Percentiles rank a stretch among this genome's conserved stretches.
These are phyloP conservation scores for Psidium guajava DNA, from an alignment of 345 rosid species.

Conservation along the genomic window DNA sequence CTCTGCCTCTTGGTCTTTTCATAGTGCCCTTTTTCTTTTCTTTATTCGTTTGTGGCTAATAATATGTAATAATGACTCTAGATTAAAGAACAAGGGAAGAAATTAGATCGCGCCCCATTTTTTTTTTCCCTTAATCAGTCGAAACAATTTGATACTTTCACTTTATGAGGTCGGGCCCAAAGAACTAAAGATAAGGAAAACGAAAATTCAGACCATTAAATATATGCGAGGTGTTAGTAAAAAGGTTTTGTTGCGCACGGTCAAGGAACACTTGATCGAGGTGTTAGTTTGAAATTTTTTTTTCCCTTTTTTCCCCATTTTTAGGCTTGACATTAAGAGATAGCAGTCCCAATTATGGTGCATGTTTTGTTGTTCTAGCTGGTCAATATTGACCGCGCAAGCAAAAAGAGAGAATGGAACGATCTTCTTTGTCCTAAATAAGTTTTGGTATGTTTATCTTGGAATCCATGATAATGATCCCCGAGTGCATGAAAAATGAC, in stretches of 20 bases:
- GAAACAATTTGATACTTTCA: background rate
- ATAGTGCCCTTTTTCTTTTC: background rate
- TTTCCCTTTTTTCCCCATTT: background rate
- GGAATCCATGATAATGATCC: background rate
- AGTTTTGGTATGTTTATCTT: background rate
- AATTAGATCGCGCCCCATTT: background rate
- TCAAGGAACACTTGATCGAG: background rate
- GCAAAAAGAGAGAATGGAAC: background rate
- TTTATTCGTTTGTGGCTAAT: constrained; percentile 7
- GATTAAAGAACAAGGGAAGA: background rate
- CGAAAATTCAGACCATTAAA: background rate
- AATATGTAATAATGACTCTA: background rate
- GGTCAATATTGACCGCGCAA: background rate
- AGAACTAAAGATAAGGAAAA: background rate
- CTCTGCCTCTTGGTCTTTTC: constrained; percentile 11
- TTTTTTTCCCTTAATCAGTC: background rate
- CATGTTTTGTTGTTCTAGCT: background rate
- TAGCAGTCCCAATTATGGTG: background rate
- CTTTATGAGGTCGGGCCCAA: background rate
- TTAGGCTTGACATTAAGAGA: background rate
- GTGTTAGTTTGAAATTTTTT: background rate
- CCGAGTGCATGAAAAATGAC: background rate
- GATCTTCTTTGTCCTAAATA: background rate
- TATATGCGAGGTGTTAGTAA: too few species aligned
- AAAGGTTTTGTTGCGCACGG: background rate